Evolutionary conservation across 257 asterid genomes (phyloP), one percentile per base, ranked within the genome.

Genomic region (Gynochthodes officinalis): DNA sequence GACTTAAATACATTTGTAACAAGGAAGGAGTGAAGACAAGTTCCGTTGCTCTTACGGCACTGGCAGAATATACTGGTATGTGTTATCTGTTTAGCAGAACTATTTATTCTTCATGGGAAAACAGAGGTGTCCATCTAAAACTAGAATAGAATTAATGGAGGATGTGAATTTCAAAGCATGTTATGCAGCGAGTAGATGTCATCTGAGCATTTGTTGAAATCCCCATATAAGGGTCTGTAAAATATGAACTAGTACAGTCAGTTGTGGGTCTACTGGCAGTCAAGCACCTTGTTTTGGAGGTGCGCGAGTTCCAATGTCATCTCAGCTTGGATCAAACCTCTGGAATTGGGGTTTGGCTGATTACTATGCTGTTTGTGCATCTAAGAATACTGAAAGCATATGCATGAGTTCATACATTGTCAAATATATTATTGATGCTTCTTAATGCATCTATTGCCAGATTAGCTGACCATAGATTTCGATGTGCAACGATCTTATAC

Each of bases 1-100:
- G 99, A 93, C 87, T 95, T 83, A 95, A 91, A 82, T 91, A 86
- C 75, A 92, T 95, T 83, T 95, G 99, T 70, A 90, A 83, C 73
- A 87, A 77, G 67, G 98, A 95, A 84, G 86, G 93, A 74, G 79
- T 86, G 77, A 88, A 84, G 85, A 80, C 92, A 68, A 90, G 85
- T 81, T 90, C 99, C 59, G 57, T 83, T 57, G 95, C 93, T 66
- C 93, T 95, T 39, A 73, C 97, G 73, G 92, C 95, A 61, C 87
- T 95, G 76, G 96, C 89, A 48, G 90, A 88, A 76, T 84, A 82
- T 81, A 87, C 99, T 48, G 99, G 99, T 89, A 76, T 77, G 85
- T 68, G 58, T 32, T 49, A n/a, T 76, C 67, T 65, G 23, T 70
- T 71, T 35, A 52, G 28, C 69, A 40, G 27, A 60, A 54, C 40